Percentiles rank a stretch among this genome's conserved stretches.
phyloP scores from a whole-genome alignment of 805 yeast species.

The Candida oleophila region DNA sequence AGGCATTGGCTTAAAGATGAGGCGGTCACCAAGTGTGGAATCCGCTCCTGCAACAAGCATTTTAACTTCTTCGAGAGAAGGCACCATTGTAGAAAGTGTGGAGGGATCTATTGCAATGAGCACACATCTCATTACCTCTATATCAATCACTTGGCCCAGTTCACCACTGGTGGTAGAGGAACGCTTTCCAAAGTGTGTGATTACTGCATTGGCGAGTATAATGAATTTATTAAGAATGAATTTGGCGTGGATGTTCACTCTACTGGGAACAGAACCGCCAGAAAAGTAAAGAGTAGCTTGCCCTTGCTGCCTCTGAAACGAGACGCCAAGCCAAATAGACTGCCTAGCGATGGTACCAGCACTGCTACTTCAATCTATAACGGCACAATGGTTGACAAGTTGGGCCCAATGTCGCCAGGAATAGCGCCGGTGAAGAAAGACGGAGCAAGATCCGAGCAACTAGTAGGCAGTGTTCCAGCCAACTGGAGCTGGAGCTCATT shows the following conservation, averaged over 20 bases:
- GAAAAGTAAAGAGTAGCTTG: not conserved
- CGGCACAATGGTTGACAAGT: not conserved
- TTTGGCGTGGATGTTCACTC: slow-evolving; percentile 27
- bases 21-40: slow-evolving; percentile 59
- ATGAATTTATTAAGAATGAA: slow-evolving; percentile 43
- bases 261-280: not conserved
- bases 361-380: not conserved
- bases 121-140: slow-evolving; percentile 60
- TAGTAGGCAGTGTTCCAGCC: slow-evolving; percentile 58
- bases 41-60: slow-evolving; percentile 51
- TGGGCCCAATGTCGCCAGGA: not conserved
- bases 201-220: slow-evolving; percentile 61
- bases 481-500: slow-evolving; percentile 83
- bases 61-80: slow-evolving; percentile 79
- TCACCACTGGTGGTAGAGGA: slow-evolving; percentile 68
- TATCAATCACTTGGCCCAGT: slow-evolving; percentile 58
- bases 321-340: not conserved
- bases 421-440: not conserved
- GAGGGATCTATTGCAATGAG: slow-evolving; percentile 72
- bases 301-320: not conserved
- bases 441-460: slow-evolving; percentile 35
- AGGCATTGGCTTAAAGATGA: slow-evolving; percentile 77
- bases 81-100: slow-evolving; percentile 86
- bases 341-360: not conserved
- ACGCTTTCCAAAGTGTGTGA: slow-evolving; percentile 69